These are phyloP conservation scores for Lactarius tabidus DNA, from an alignment of 768 basidiomycete species.

Conservation along the genomic window DNA sequence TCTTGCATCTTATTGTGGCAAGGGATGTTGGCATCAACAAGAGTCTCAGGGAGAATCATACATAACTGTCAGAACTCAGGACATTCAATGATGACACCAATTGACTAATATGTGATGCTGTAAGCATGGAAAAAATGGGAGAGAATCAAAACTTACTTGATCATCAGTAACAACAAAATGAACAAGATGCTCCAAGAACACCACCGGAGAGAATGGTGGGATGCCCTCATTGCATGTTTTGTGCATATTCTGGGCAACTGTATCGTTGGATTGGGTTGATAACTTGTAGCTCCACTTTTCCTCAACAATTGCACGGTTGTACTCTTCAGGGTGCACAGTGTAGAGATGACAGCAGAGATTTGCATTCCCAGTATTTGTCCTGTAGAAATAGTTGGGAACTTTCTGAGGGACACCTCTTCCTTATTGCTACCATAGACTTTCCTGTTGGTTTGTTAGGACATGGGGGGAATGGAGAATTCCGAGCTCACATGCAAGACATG, in stretches of 20 bases:
- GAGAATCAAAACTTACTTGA: neutral
- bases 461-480: neutral
- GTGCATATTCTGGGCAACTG: neutral
- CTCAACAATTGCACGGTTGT: too few species aligned
- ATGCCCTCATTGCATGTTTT: too few species aligned
- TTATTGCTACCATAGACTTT: neutral
- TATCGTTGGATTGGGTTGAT: too few species aligned
- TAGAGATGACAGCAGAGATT: neutral
- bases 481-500: neutral
- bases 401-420: neutral
- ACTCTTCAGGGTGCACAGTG: neutral
- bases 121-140: neutral
- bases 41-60: too few species aligned
- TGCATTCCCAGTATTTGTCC: neutral
- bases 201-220: neutral
- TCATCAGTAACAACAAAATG: neutral
- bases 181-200: neutral
- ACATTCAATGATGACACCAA: too few species aligned
- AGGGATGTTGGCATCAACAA: too few species aligned
- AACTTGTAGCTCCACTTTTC: neutral
- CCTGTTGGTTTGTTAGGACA: neutral
- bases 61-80: too few species aligned
- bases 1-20: too few species aligned
- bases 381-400: neutral
- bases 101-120: too few species aligned